These are phyloP conservation scores for Tanacetum coccineum DNA, from an alignment of 129 eudicot species.

Conservation along the genomic window DNA sequence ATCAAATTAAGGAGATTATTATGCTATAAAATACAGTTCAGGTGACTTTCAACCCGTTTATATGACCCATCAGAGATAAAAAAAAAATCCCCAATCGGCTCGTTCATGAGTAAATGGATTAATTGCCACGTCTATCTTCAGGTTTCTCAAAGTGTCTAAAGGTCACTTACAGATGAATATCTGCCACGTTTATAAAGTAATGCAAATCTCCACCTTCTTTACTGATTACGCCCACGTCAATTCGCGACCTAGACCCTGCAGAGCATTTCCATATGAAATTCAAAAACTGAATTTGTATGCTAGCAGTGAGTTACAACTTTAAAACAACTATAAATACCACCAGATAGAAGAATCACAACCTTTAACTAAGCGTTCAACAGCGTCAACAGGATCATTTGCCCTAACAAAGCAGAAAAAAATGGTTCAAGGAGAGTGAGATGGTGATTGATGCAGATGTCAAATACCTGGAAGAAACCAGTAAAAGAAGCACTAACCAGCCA, in stretches of 20 bases:
- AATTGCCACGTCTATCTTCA: not conserved
- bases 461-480: constrained; percentile 7
- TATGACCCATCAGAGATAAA: not conserved
- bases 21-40: no score
- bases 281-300: constrained; percentile 1
- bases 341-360: constrained; percentile 42
- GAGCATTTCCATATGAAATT: constrained; percentile 15
- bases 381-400: constrained; percentile 77
- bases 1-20: no score
- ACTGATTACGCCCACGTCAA: constrained; percentile 79
- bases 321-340: constrained; percentile 16
- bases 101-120: not conserved
- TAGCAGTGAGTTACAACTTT: constrained; percentile 18
- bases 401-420: constrained; percentile 38
- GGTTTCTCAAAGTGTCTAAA: not conserved
- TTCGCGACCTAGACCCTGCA: constrained; percentile 71
- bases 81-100: not conserved
- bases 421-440: constrained; percentile 19
- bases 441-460: constrained; percentile 10
- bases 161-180: constrained; percentile 84
- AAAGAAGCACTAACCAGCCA: constrained; percentile 68
- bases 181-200: constrained; percentile 90
- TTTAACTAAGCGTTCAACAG: constrained; percentile 87
- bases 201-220: constrained; percentile 71
- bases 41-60: constrained; percentile 9